Evolutionary conservation across 2,329 filamentous ascomycete genomes (phyloP).

Genomic region (Phialocephala subalpina): DNA sequence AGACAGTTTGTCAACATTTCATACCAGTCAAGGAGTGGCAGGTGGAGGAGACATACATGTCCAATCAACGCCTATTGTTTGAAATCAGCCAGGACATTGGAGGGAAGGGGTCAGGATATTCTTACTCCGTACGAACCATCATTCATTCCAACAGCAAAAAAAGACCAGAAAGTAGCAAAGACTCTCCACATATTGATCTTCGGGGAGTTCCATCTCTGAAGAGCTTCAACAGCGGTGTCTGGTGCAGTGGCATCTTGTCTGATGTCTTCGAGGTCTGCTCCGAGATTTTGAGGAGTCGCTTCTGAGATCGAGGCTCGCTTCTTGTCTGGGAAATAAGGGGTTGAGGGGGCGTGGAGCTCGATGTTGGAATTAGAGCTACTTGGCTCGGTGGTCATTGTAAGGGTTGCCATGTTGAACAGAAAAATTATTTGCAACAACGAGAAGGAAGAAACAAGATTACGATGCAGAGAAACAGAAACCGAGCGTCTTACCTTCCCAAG

Average conservation of each 20-base stretch:
- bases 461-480: background rate
- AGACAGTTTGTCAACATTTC: background rate
- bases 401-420: background rate
- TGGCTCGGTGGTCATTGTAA: background rate
- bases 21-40: background rate
- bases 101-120: slow-evolving; percentile 30
- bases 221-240: slow-evolving; percentile 31
- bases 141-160: slow-evolving; percentile 73
- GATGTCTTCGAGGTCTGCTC: slow-evolving; percentile 23
- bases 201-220: slow-evolving; percentile 71
- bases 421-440: background rate
- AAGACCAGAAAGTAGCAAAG: slow-evolving; percentile 65
- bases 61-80: slow-evolving; percentile 54
- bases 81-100: slow-evolving; percentile 44
- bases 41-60: slow-evolving; percentile 42
- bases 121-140: slow-evolving; percentile 71
- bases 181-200: slow-evolving; percentile 65
- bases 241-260: slow-evolving; percentile 23
- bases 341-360: slow-evolving; percentile 7
- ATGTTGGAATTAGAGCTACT: background rate
- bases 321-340: background rate
- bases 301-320: slow-evolving; percentile 4
- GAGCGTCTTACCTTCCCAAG: background rate
- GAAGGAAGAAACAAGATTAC: background rate
- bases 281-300: background rate